Percentiles rank a stretch among this genome's conserved stretches.
These are phyloP conservation scores for Biscutella laevigata DNA, from an alignment of 441 rosid genomes.

Conservation along the genomic window DNA sequence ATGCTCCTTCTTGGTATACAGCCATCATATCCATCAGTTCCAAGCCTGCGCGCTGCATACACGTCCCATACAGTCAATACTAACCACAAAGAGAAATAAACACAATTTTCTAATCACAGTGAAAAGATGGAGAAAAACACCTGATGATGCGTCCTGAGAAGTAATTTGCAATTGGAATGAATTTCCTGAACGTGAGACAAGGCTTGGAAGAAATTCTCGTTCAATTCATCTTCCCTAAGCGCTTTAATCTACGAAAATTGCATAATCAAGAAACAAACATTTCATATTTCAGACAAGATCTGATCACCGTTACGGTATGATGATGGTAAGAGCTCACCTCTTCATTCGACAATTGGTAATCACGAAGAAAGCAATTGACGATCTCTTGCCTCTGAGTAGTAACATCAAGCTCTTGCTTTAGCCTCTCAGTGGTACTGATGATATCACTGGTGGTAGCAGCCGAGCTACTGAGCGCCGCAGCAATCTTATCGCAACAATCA, in stretches of 20 bases:
- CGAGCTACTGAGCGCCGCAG: constrained; percentile 73
- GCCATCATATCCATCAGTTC: constrained; percentile 99
- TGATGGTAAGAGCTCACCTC: constrained; percentile 43
- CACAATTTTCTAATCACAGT: neutral
- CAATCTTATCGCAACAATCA: constrained; percentile 91
- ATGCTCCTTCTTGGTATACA: constrained; percentile 95
- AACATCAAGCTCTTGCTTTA: constrained; percentile 79
- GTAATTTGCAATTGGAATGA: constrained; percentile 87
- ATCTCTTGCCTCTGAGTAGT: constrained; percentile 89
- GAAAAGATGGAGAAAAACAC: constrained; percentile 20
- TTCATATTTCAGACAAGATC: neutral
- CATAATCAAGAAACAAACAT: neutral
- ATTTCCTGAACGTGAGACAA: constrained; percentile 90
- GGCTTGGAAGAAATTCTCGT: constrained; percentile 81
- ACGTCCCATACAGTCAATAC: constrained; percentile 18
- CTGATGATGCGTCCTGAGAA: constrained; percentile 92
- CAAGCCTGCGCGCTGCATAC: constrained; percentile 86
- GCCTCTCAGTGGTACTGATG: constrained; percentile 79
- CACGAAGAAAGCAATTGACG: constrained; percentile 82
- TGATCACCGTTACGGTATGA: neutral
- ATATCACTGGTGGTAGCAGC: constrained; percentile 84
- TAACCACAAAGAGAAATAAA: neutral
- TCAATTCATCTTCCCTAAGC: constrained; percentile 73
- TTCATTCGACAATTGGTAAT: constrained; percentile 79
- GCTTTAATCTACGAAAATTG: constrained; percentile 54